phyloP scores from a whole-genome alignment of 108 stramenopile species.

The Nitzschia sp. region DNA sequence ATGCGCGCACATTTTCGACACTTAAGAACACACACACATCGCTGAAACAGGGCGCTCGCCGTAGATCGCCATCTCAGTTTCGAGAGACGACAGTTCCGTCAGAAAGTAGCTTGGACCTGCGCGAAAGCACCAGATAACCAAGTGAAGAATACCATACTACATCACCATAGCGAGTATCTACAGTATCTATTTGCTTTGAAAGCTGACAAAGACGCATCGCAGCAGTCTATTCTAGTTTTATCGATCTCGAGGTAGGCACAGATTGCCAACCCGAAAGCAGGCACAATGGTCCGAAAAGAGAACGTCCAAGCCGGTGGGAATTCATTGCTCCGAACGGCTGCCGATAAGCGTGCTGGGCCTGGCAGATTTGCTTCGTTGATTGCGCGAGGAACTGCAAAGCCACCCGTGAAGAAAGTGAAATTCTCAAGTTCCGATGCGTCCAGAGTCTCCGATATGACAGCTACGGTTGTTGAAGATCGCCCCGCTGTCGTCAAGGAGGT shows the following conservation, averaged over 20 bases:
- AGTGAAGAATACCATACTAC: not conserved
- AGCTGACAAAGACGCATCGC: too few species aligned
- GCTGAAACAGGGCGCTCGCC: not conserved
- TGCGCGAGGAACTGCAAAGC: not conserved
- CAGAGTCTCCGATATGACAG: slow-evolving; percentile 29
- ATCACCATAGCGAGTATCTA: not conserved
- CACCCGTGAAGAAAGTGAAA: slow-evolving; percentile 32
- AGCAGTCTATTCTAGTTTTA: too few species aligned
- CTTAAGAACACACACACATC: not conserved
- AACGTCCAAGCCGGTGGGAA: slow-evolving; percentile 12
- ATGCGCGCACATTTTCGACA: not conserved
- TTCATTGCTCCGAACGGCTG: slow-evolving; percentile 33
- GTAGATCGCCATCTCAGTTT: not conserved
- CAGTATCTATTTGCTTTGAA: too few species aligned
- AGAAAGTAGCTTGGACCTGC: not conserved
- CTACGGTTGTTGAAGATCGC: slow-evolving; percentile 12
- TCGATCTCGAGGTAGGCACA: too few species aligned
- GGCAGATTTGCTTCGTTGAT: slow-evolving; percentile 17
- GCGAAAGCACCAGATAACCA: not conserved
- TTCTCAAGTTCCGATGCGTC: slow-evolving; percentile 19
- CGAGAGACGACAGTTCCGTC: too few species aligned
- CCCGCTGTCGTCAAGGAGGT: slow-evolving; percentile 33
- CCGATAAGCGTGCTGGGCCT: slow-evolving; percentile 16
- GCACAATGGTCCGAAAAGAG: slow-evolving; percentile 23
- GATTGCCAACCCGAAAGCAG: too few species aligned